These are phyloP conservation scores for Solanum chacoense DNA, from an alignment of 305 asterid species.

Conservation along the genomic window DNA sequence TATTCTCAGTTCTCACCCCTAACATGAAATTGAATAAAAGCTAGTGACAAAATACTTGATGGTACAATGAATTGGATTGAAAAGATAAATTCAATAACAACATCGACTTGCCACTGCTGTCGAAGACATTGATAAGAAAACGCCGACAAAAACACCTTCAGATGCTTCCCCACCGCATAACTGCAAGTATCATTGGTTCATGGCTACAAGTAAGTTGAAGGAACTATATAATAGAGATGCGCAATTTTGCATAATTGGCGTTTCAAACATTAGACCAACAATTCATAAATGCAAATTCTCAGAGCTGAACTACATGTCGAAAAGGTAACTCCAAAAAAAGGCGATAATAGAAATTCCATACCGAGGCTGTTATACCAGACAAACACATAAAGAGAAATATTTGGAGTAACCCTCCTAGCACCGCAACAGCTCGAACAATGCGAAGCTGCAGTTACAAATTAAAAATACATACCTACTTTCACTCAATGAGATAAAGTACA, in stretches of 20 bases:
- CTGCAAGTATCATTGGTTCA: slow-evolving; percentile 23
- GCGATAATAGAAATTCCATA: slow-evolving; percentile 12
- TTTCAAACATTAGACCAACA: neutral
- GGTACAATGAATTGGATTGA: neutral
- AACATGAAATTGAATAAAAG: neutral
- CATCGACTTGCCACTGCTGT: slow-evolving; percentile 61
- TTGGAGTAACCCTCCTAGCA: slow-evolving; percentile 81
- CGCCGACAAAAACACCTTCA: slow-evolving; percentile 90
- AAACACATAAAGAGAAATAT: slow-evolving; percentile 71
- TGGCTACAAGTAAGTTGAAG: neutral
- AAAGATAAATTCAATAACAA: slow-evolving; percentile 6
- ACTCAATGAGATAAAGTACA: slow-evolving; percentile 1
- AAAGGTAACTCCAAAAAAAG: neutral
- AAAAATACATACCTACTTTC: neutral
- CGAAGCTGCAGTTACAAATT: slow-evolving; percentile 44
- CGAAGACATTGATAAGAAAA: slow-evolving; percentile 80
- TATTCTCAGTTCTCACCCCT: neutral
- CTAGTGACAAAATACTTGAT: neutral
- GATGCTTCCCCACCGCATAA: slow-evolving; percentile 77
- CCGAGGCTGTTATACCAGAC: slow-evolving; percentile 75
- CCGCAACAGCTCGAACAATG: slow-evolving; percentile 78
- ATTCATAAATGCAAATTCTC: neutral
- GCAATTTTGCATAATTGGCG: neutral
- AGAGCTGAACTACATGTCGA: neutral
- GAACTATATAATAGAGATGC: neutral